Base-by-base conservation (phyloP, 768 basidiomycete genomes). In the Kwoniella botswanensis region DNA sequence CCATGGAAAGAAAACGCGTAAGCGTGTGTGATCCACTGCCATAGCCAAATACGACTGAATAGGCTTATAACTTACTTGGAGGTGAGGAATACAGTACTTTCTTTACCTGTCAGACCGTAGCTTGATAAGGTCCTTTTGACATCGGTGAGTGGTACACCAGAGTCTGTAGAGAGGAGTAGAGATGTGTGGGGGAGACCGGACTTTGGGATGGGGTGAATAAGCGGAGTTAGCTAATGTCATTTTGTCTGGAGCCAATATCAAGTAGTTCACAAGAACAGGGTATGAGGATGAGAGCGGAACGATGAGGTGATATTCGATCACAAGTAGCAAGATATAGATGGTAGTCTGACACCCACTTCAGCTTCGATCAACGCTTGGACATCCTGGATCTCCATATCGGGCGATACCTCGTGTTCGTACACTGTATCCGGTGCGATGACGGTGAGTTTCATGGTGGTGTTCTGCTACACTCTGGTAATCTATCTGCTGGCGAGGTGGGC, bases 321-420 rank as follows among this genome's bases (percentile, higher is more conserved):
- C 17, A 17, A 44, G 22, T 12, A 53, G 24, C 50, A 44, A 61
- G 13, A 24, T 29, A 11, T 35, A 35, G 35, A 35, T 35, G 4
- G 6, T 35, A 35, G 35, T 35, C 35, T 35, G 35, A 15, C n/a
- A 81, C 90, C 82, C 82, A 94, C 96, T 89, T 98, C 95, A 0
- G 91, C 95, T 84, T 97, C 94, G n/a, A 97, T 87, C 65, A 98
- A 86, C 13, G 93, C 96, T 88, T 91, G 91, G 46, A 98, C 90
- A 82, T 95, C 92, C 86, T 93, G 92, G 35, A 98, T 88, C 82
- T 93, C 90, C 92, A 98, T 94, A 64, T 87, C 88, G 1, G 92
- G 88, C 84, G 94, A 93, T 75, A 97, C 93, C 80, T 98, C 95
- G 62, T 96, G 77, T 65, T 78, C 76, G 67, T 82, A 84, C 4